These are phyloP conservation scores for Daldinia bambusicola DNA, from an alignment of 495 filamentous ascomycete species.

Conservation along the genomic window DNA sequence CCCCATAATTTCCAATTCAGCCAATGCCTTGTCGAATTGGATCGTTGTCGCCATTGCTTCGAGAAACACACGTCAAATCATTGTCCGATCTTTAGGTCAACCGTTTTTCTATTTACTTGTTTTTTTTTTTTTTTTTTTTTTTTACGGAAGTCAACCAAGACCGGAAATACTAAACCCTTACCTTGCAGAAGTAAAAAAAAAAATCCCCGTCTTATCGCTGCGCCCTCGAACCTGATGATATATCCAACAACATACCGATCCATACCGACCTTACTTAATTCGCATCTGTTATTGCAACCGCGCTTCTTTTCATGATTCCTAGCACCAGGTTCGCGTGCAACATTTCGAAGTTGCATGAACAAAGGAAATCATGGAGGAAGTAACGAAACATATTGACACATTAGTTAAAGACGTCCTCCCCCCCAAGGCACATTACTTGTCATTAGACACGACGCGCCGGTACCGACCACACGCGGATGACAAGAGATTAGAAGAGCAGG, in stretches of 20 bases:
- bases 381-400: slow-evolving; percentile 56
- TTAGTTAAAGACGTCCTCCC: slow-evolving; percentile 58
- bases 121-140: not conserved
- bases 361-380: slow-evolving; percentile 60
- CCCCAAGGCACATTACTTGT: slow-evolving; percentile 55
- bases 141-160: slow-evolving; percentile 7
- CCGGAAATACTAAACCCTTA: slow-evolving; percentile 35
- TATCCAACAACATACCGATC: slow-evolving; percentile 19
- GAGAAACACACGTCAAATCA: slow-evolving; percentile 23
- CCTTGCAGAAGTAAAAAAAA: slow-evolving; percentile 19
- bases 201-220: slow-evolving; percentile 30
- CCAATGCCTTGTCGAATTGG: slow-evolving; percentile 31
- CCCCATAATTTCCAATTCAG: slow-evolving; percentile 31
- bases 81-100: slow-evolving; percentile 16
- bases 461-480: slow-evolving; percentile 50
- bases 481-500: slow-evolving; percentile 54
- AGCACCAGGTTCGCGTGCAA: slow-evolving; percentile 44
- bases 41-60: slow-evolving; percentile 19
- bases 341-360: slow-evolving; percentile 47
- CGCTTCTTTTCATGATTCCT: slow-evolving; percentile 38
- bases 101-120: slow-evolving; percentile 15
- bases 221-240: slow-evolving; percentile 37
- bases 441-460: slow-evolving; percentile 50
- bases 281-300: slow-evolving; percentile 23
- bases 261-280: slow-evolving; percentile 13